These are phyloP conservation scores for Pythium periplocum DNA, from an alignment of 352 stramenopile species.

Conservation along the genomic window DNA sequence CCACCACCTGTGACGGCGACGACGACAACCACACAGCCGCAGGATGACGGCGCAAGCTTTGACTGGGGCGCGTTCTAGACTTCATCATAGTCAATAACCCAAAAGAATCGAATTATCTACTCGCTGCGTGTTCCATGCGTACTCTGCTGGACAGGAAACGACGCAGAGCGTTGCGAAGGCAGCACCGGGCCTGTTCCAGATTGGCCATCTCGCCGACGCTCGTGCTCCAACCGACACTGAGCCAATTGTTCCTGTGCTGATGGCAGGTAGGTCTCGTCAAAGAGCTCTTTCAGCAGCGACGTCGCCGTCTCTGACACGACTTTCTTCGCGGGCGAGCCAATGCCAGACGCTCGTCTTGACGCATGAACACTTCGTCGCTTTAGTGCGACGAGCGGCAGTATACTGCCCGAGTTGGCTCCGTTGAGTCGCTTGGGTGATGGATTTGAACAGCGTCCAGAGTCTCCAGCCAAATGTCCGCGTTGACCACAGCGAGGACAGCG, in stretches of 20 bases:
- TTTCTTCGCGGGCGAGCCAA: too few relatives aligned
- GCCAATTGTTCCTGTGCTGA: slow-evolving; percentile 52
- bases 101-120: too few relatives aligned
- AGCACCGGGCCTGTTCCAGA: too few relatives aligned
- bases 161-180: too few relatives aligned
- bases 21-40: not conserved
- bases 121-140: too few relatives aligned
- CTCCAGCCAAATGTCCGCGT: slow-evolving; percentile 42
- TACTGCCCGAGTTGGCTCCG: slow-evolving; percentile 7
- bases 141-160: too few relatives aligned
- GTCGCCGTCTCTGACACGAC: too few relatives aligned
- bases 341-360: too few relatives aligned
- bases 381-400: not conserved
- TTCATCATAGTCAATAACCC: too few relatives aligned
- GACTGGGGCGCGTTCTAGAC: slow-evolving; percentile 21
- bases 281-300: slow-evolving; percentile 20
- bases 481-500: slow-evolving; percentile 51
- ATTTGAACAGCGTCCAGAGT: slow-evolving; percentile 38
- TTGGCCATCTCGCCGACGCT: not conserved
- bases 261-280: slow-evolving; percentile 57
- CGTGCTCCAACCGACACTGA: slow-evolving; percentile 21
- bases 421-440: slow-evolving; percentile 11
- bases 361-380: not conserved
- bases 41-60: slow-evolving; percentile 10
- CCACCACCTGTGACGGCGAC: not conserved